Conservation (phyloP, 768 basidiomycete genomes). For the Leucosporidium scottii region DNA sequence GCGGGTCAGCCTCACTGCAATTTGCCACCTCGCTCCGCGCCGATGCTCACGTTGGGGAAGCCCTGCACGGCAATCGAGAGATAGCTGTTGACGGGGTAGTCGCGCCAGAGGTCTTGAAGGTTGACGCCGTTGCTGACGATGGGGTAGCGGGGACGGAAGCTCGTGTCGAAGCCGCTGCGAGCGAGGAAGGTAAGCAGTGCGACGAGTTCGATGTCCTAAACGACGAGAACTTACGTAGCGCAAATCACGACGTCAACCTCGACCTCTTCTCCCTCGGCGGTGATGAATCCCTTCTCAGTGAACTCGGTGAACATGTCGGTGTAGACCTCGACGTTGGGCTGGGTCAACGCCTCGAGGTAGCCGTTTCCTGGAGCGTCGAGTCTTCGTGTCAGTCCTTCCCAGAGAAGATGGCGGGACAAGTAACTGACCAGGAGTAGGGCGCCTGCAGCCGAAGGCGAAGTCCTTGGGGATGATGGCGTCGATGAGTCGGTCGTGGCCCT, state of each 20-base stretch:
- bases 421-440: not conserved
- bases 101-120: slow-evolving; percentile 11
- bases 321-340: slow-evolving; percentile 22
- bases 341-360: not conserved
- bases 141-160: slow-evolving; percentile 19
- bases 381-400: too few relatives aligned
- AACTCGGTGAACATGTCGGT: slow-evolving; percentile 11
- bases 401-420: slow-evolving; percentile 7
- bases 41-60: slow-evolving; percentile 30
- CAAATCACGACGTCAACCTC: slow-evolving; percentile 30
- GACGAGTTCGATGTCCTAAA: too few relatives aligned
- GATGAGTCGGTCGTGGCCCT: slow-evolving; percentile 3
- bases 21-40: too few relatives aligned
- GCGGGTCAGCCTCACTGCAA: too few relatives aligned
- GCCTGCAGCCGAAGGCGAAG: slow-evolving; percentile 11
- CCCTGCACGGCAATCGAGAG: slow-evolving; percentile 7
- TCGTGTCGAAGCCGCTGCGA: slow-evolving; percentile 33
- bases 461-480: slow-evolving; percentile 22
- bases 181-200: too few relatives aligned
- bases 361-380: too few relatives aligned
- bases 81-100: slow-evolving; percentile 8
- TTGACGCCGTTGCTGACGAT: slow-evolving; percentile 13
- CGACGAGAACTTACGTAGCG: too few relatives aligned
- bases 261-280: slow-evolving; percentile 17
- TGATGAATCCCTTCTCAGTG: slow-evolving; percentile 14